Base-by-base conservation (phyloP, 1,284 basidiomycete genomes). In the Kwoniella shivajii region DNA sequence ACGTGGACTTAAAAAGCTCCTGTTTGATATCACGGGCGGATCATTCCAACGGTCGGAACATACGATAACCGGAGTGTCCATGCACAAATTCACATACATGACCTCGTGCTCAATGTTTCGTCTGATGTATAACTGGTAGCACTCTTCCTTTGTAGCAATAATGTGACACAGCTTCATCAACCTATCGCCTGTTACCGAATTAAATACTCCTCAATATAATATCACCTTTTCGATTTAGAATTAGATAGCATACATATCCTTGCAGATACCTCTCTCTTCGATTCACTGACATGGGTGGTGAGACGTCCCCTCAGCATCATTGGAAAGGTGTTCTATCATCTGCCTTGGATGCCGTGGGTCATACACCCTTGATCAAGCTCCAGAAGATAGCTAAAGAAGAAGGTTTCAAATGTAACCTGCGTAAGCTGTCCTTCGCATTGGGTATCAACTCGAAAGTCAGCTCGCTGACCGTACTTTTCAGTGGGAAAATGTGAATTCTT, bases 401-500 rank as follows among this genome's bases (percentile, higher is more conserved):
- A 64, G 88, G 86, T 1, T 79, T 98, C 49, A 86, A 88, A 75
- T 98, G 95, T 80, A 97, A 96, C 76, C 82, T 98, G 22, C 78
- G 92, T 95, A 74, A 72, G 91, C 82, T 38, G 6, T 9, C n/a
- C 11, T 37, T n/a, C 29, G 14, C n/a, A 22, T 44, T 6, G 31
- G 24, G 20, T 41, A 20, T 13, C 39, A 26, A n/a, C n/a, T n/a
- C n/a, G 47, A 24, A 43, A 18, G 27, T n/a, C 18, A 46, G 36
- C 18, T 37, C 22, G 45, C 42, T n/a, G 30, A 33, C n/a, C 43
- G 29, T 33, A 3, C 29, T 37, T 9, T 14, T 26, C 59, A 92
- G 89, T 96, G 71, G 94, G 84, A 29, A 97, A 97, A 78, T 83
- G 89, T 44, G 95, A 99, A 71, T 96, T 85, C 76, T 85, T 90